Evolutionary conservation across 257 asterid genomes (phyloP).

Genomic region (Capsicum baccatum): DNA sequence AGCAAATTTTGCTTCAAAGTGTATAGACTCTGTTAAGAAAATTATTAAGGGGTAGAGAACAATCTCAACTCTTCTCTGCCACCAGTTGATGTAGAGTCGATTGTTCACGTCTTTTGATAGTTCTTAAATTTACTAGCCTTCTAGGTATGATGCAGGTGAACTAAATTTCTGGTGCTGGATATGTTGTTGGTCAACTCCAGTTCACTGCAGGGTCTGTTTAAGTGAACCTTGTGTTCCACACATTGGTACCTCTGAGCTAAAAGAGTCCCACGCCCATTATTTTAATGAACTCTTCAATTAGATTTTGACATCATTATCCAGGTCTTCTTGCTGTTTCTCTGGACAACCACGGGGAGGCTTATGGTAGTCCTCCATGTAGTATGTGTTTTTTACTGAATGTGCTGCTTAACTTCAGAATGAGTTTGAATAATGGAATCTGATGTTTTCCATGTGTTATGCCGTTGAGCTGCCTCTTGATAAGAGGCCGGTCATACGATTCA

Average conservation of each 20-base stretch:
- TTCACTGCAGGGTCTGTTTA: background rate
- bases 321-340: background rate
- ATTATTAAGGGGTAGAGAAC: background rate
- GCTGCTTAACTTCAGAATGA: background rate
- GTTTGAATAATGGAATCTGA: background rate
- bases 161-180: background rate
- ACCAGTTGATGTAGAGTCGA: background rate
- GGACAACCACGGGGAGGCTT: background rate
- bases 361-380: background rate
- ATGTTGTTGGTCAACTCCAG: background rate
- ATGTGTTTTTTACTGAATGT: background rate
- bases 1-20: background rate
- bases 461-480: background rate
- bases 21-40: background rate
- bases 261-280: background rate
- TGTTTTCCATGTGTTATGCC: background rate
- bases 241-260: background rate
- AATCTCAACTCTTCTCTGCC: background rate
- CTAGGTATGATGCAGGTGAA: background rate
- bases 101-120: background rate
- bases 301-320: background rate
- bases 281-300: background rate
- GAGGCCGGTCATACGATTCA: background rate
- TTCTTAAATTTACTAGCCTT: background rate
- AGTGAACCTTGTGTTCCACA: background rate